Base-by-base conservation (phyloP, 208 protist genomes). In the Trypanosoma platydactyli region DNA sequence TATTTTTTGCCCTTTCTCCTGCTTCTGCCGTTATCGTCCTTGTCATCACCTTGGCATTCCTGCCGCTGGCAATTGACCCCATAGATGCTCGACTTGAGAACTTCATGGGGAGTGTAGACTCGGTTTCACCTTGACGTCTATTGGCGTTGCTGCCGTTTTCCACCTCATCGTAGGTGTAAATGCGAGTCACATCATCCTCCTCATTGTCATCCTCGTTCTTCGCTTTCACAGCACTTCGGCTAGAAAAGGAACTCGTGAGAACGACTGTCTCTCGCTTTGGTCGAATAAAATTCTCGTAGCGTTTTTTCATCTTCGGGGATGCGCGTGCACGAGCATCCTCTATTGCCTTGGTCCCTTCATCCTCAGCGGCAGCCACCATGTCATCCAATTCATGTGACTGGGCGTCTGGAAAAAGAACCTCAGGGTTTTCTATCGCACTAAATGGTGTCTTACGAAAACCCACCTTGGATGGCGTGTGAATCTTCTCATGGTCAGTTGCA, bases 121-220 rank as follows among this genome's bases (percentile, higher is more conserved):
- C 60, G 51, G 4, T 40, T 15, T 45, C 66, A 15, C 11, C 45
- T n/a, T 49, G 22, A 59, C 40, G 6, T 30, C 1, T 4, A 48
- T 59, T 55, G 5, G 7, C 13, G 0, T 42, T 44, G 57, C 51
- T 55, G 9, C 15, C 48, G 33, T 24, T 58, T 0, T 58, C 58
- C 53, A 92, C 72, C 70, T 90, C 86, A 41, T 88, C 79, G 56
- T 55, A 68, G 66, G 70, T 86, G 75, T 92, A 89, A n/a, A 89
- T 86, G 42, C 73, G 65, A 25, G 83, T 89, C 38, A 89, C 80
- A 48, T 89, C 80, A 52, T 74, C 79, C 40, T 80, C 82, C 38
- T 77, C 73, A 42, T 70, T 63, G 11, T 54, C 30, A n/a, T 30
- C 67, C 56, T 72, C 56, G 58, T 75, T 35, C 41, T 81, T 57